Conservation (phyloP, 2,329 filamentous ascomycete species). For the Boeremia exigua region DNA sequence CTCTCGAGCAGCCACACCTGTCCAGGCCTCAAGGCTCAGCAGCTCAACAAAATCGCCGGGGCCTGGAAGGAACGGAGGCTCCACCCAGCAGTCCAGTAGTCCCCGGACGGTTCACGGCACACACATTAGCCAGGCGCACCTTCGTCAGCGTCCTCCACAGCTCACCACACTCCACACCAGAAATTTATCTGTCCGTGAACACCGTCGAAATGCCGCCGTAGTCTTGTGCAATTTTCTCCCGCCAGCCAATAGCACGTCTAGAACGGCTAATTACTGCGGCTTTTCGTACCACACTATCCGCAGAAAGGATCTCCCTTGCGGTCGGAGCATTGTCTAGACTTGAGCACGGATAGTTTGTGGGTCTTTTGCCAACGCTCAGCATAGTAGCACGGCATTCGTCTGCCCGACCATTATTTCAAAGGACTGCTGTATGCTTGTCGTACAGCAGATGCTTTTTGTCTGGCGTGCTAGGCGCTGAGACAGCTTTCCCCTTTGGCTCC, state of each 20-base stretch:
- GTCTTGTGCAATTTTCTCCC: slow-evolving; percentile 1
- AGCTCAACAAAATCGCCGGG: slow-evolving; percentile 5
- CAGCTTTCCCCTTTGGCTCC: background rate
- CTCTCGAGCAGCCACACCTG: slow-evolving; percentile 5
- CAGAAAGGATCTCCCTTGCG: slow-evolving; percentile 10
- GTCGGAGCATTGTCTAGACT: slow-evolving; percentile 20
- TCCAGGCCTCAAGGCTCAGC: background rate
- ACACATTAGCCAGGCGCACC: slow-evolving; percentile 14
- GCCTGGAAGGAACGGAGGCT: slow-evolving; percentile 9
- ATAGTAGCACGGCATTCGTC: slow-evolving; percentile 2
- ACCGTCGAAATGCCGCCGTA: slow-evolving; percentile 2
- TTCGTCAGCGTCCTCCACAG: slow-evolving; percentile 9
- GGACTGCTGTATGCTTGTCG: slow-evolving; percentile 4
- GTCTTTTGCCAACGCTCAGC: slow-evolving; percentile 8
- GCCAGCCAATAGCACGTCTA: slow-evolving; percentile 1
- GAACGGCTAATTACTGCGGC: background rate
- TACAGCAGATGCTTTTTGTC: slow-evolving; percentile 11
- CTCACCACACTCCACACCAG: slow-evolving; percentile 5
- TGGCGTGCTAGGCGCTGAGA: slow-evolving; percentile 5
- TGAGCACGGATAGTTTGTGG: slow-evolving; percentile 12
- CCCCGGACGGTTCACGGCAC: slow-evolving; percentile 8
- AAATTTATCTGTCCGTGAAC: background rate
- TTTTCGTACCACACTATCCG: slow-evolving; percentile 4
- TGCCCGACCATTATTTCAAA: slow-evolving; percentile 7
- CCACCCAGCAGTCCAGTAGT: slow-evolving; percentile 5